Evolutionary conservation across 1,139 yeast genomes (phyloP).

Genomic region (Arxiozyma heterogenica): DNA sequence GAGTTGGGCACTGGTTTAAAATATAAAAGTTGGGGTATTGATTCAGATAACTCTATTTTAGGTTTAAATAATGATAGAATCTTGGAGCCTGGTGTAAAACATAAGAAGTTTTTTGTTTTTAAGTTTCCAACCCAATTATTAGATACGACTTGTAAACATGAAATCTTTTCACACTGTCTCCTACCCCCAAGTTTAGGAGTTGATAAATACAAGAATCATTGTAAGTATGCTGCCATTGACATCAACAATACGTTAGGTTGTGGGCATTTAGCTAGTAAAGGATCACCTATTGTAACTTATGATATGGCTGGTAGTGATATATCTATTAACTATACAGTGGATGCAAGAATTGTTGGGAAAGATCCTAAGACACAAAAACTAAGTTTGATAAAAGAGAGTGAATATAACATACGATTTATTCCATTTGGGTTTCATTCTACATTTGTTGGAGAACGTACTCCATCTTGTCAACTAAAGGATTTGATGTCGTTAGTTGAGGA

Average conservation of each 20-base stretch:
- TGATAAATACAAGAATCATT: slow-evolving; percentile 35
- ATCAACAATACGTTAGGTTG: slow-evolving; percentile 33
- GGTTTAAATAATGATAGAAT: slow-evolving; percentile 47
- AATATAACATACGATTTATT: slow-evolving; percentile 31
- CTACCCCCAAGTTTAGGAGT: slow-evolving; percentile 63
- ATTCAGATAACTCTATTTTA: slow-evolving; percentile 42
- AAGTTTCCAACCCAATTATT: slow-evolving; percentile 50
- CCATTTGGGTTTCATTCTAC: slow-evolving; percentile 32
- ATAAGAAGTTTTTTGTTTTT: slow-evolving; percentile 58
- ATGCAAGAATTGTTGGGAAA: slow-evolving; percentile 27
- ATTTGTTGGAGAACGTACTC: slow-evolving; percentile 12
- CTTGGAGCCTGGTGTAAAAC: slow-evolving; percentile 42
- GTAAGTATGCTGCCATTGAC: slow-evolving; percentile 28
- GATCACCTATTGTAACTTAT: slow-evolving; percentile 33
- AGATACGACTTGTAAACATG: slow-evolving; percentile 50
- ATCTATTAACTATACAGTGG: slow-evolving; percentile 30
- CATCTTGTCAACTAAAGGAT: slow-evolving; percentile 15
- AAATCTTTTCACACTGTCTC: slow-evolving; percentile 44
- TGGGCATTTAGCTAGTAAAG: slow-evolving; percentile 34
- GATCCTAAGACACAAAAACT: slow-evolving; percentile 15
- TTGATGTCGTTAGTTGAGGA: slow-evolving; percentile 15
- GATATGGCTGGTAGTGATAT: slow-evolving; percentile 29
- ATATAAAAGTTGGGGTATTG: slow-evolving; percentile 39
- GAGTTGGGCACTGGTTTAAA: slow-evolving; percentile 38
- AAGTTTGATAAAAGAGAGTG: slow-evolving; percentile 24